A percentile compares a stretch with the other conserved stretches of the same genome.
Conservation (phyloP, 106 monocot genomes). For the Amphibolis antarctica region DNA sequence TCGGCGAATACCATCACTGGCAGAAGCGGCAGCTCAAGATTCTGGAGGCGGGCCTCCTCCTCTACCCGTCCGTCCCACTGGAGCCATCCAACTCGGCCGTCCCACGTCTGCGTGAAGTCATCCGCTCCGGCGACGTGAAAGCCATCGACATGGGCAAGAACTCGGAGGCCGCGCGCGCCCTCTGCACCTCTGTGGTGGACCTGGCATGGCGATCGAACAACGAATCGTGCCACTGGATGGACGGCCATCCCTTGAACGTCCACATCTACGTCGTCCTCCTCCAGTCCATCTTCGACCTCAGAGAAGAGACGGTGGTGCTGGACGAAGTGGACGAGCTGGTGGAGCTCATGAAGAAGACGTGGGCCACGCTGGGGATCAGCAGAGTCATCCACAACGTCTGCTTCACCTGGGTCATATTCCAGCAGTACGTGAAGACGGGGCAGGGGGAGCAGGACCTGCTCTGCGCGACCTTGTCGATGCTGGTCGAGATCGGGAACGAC, state of each 20-base stretch:
- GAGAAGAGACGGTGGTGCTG: constrained; percentile 22
- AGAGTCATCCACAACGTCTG: constrained; percentile 30
- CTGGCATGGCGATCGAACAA: constrained; percentile 22
- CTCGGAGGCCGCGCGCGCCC: constrained; percentile 27
- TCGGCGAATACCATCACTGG: constrained; percentile 30
- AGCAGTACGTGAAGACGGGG: constrained; percentile 30
- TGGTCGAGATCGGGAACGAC: constrained; percentile 24
- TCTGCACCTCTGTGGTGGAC: constrained; percentile 18
- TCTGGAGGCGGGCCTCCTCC: constrained; percentile 30
- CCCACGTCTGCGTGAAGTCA: constrained; percentile 21
- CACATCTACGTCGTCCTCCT: constrained; percentile 32
- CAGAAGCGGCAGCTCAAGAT: constrained; percentile 33
- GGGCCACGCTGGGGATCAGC: constrained; percentile 28
- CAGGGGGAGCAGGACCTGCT: constrained; percentile 31
- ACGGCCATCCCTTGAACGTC: constrained; percentile 33
- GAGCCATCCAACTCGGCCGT: constrained; percentile 18
- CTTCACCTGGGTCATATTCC: constrained; percentile 32
- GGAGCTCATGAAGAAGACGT: constrained; percentile 41
- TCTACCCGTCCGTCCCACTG: constrained; percentile 23
- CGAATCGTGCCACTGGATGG: constrained; percentile 30
- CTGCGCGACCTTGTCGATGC: constrained; percentile 19
- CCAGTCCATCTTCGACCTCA: constrained; percentile 31
- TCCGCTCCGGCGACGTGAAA: constrained; percentile 12
- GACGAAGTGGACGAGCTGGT: constrained; percentile 45
- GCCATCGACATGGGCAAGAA: constrained; percentile 35